Base-by-base conservation (phyloP, 2,329 filamentous ascomycete genomes). In the Colletotrichum sp. region DNA sequence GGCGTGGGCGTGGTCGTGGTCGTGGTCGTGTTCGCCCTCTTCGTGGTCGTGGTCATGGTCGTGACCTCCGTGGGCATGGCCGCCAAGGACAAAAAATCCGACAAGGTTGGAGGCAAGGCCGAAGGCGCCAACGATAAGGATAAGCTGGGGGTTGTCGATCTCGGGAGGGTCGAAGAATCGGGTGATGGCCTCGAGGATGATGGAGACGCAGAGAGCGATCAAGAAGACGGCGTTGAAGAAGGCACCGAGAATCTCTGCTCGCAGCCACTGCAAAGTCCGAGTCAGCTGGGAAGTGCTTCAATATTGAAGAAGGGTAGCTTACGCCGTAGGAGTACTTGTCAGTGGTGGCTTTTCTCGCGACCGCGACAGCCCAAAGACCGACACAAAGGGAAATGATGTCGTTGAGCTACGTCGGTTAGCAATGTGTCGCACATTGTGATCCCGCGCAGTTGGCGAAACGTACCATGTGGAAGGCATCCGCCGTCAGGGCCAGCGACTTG, bases 391-490 rank as follows among this genome's bases (percentile, higher is more conserved):
- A 98, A 77, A 99, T 93, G 80, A 99, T 97, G 91, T 99, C 97
- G 88, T 99, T 99, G 77, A 99, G 90, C 94, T 96, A 76, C 34
- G n/a, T 34, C 16, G 19, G 44, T 60, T 57, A 64, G 79, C 34
- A 48, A 32, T 44, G 22, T 30, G 75, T 83, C 67, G 81, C 79
- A 65, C 44, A 32, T 55, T 1, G 19, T 34, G 71, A 55, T 32
- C 22, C 16, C 13, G 75, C 22, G 39, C 61, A 19, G 55, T 28
- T 30, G 22, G 32, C n/a, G 66, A 52, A 57, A 84, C 90, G 80
- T 83, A 95, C 94, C 97, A 99, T 99, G 87, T 99, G 97, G 85
- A 99, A 99, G 76, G 97, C 96, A 87, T 99, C 97, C 70, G 97
- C 97, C 82, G 98, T 96, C 75, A 99, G 91, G 48, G 97, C 97